Evolutionary conservation across 2,329 filamentous ascomycete genomes (phyloP).

Genomic region (Sarocladium strictum): DNA sequence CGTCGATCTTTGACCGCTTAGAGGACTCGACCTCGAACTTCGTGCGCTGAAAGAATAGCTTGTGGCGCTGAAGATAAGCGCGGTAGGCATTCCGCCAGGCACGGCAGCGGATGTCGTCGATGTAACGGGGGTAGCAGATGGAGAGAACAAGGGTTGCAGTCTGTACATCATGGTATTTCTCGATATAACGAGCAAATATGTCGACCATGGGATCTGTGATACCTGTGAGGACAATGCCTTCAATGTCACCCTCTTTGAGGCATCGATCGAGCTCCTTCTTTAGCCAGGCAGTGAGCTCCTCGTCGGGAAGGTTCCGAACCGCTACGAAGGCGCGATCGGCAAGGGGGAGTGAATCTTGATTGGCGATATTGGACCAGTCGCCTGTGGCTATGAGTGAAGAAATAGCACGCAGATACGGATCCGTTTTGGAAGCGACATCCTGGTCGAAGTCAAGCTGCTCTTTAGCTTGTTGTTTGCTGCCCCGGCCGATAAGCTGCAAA

Average conservation of each 20-base stretch:
- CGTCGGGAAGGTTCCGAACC: slow-evolving; percentile 58
- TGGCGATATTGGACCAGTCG: slow-evolving; percentile 68
- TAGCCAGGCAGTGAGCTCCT: slow-evolving; percentile 61
- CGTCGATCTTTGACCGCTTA: slow-evolving; percentile 59
- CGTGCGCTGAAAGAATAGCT: slow-evolving; percentile 66
- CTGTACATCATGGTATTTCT: slow-evolving; percentile 72
- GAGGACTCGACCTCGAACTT: slow-evolving; percentile 76
- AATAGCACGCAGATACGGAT: slow-evolving; percentile 75
- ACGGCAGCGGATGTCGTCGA: slow-evolving; percentile 68
- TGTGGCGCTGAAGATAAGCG: slow-evolving; percentile 66
- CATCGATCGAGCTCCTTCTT: slow-evolving; percentile 56
- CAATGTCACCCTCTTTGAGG: slow-evolving; percentile 62
- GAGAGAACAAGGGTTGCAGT: slow-evolving; percentile 71
- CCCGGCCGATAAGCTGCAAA: slow-evolving; percentile 55
- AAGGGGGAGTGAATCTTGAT: slow-evolving; percentile 67
- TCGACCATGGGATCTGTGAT: slow-evolving; percentile 68
- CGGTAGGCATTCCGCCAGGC: slow-evolving; percentile 70
- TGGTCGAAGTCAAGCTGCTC: slow-evolving; percentile 54
- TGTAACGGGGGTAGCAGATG: slow-evolving; percentile 68
- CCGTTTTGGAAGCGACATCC: slow-evolving; percentile 55
- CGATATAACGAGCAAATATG: slow-evolving; percentile 69
- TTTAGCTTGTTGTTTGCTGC: slow-evolving; percentile 35
- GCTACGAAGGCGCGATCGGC: slow-evolving; percentile 71
- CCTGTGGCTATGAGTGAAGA: slow-evolving; percentile 72
- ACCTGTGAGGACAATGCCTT: slow-evolving; percentile 72